Conservation (phyloP, 2,329 filamentous ascomycete genomes). For the Ascochyta fabae region DNA sequence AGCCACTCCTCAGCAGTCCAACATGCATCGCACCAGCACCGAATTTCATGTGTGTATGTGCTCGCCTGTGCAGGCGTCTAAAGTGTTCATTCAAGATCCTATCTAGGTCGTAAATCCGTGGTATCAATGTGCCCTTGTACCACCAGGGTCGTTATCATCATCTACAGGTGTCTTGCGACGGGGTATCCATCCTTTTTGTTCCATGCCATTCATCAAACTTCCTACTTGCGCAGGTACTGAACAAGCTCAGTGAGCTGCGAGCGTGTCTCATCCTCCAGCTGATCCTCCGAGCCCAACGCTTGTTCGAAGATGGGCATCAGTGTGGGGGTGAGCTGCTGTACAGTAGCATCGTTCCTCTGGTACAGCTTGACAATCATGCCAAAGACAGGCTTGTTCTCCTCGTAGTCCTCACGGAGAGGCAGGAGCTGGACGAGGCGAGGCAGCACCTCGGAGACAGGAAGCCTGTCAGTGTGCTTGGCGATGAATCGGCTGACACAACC, state of each 20-base stretch:
- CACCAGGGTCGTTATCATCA: conserved; percentile 21
- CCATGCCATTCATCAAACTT: conserved; percentile 24
- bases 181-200: conserved; percentile 29
- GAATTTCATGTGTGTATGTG: conserved; percentile 1
- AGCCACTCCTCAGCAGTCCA: not conserved
- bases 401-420: conserved; percentile 89
- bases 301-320: conserved; percentile 75
- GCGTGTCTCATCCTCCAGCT: conserved; percentile 75
- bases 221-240: conserved; percentile 54
- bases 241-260: conserved; percentile 70
- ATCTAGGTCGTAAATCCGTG: conserved; percentile 30
- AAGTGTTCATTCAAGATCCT: conserved; percentile 22
- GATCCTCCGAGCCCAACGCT: conserved; percentile 75
- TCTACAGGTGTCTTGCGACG: conserved; percentile 37
- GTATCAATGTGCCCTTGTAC: conserved; percentile 26
- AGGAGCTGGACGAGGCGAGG: conserved; percentile 79
- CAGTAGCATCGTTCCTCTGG: conserved; percentile 70
- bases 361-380: conserved; percentile 89
- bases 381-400: conserved; percentile 95
- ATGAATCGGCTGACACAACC: conserved; percentile 94
- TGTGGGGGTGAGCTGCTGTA: conserved; percentile 72
- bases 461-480: conserved; percentile 80
- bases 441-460: conserved; percentile 81
- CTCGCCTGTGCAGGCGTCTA: conserved; percentile 9
- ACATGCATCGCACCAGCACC: not conserved